phyloP scores from a whole-genome alignment of 768 basidiomycete genomes.

The Tricholoma sp. region DNA sequence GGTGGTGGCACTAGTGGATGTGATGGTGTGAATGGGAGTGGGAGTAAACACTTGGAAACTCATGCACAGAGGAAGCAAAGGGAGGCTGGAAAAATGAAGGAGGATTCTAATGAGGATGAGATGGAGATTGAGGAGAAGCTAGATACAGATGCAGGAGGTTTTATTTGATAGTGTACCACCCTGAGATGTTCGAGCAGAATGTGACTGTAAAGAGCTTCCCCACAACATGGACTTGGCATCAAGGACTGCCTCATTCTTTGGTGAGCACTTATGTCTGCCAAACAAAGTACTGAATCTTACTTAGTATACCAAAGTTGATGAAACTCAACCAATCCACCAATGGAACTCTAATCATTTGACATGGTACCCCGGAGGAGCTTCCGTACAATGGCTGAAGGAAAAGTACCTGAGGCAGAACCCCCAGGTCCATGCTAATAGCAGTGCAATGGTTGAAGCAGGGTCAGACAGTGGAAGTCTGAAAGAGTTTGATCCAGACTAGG shows the following conservation, averaged over 20 bases:
- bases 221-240: neutral
- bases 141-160: neutral
- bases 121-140: neutral
- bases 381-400: neutral
- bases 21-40: neutral
- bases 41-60: neutral
- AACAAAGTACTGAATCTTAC: neutral
- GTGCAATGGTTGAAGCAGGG: neutral
- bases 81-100: constrained; percentile 3
- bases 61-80: neutral
- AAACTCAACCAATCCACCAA: neutral
- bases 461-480: neutral
- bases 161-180: neutral
- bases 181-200: neutral
- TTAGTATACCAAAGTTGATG: neutral
- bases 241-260: neutral
- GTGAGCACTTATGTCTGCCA: neutral
- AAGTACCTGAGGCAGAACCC: neutral
- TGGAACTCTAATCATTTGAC: neutral
- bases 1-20: neutral
- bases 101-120: neutral
- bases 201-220: too few species aligned
- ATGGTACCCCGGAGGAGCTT: neutral
- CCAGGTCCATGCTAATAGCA: neutral
- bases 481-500: neutral